phyloP scores from a whole-genome alignment of 441 rosid species.

The Pelargonium myrrhifolium region DNA sequence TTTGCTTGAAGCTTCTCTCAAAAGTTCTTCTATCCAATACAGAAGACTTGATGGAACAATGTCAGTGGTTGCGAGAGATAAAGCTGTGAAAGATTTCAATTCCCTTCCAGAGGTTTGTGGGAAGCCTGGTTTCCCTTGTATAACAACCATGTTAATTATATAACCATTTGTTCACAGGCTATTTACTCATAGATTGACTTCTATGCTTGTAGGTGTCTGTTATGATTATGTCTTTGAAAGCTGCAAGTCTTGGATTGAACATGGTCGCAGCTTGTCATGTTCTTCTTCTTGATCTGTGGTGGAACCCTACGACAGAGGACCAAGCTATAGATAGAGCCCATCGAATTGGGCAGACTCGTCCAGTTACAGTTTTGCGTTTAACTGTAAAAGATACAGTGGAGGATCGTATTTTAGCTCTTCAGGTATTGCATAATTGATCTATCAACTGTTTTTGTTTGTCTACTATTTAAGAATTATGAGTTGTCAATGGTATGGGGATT shows the following conservation, averaged over 20 bases:
- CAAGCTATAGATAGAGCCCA: slow-evolving; percentile 96
- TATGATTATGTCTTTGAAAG: slow-evolving; percentile 91
- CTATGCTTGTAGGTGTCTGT: slow-evolving; percentile 55
- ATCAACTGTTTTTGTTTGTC: too few species aligned
- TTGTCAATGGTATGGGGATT: too few species aligned
- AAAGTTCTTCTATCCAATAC: slow-evolving; percentile 54
- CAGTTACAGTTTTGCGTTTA: slow-evolving; percentile 71
- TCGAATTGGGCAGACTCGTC: slow-evolving; percentile 89
- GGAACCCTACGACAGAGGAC: slow-evolving; percentile 97
- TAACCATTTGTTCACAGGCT: not conserved
- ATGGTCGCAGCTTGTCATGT: slow-evolving; percentile 94
- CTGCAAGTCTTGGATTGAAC: slow-evolving; percentile 91
- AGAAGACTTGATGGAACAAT: slow-evolving; percentile 94
- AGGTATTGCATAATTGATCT: slow-evolving; percentile 31
- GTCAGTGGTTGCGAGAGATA: slow-evolving; percentile 79
- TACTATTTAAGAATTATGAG: too few species aligned
- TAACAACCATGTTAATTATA: too few species aligned
- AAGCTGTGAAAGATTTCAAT: slow-evolving; percentile 87
- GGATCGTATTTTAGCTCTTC: slow-evolving; percentile 81
- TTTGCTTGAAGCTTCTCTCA: slow-evolving; percentile 65
- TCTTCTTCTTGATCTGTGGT: slow-evolving; percentile 81
- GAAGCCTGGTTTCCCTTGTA: not conserved
- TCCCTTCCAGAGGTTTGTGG: slow-evolving; percentile 65
- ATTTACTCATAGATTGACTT: not conserved
- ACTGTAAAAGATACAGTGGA: slow-evolving; percentile 83